These are phyloP conservation scores for Ochetophila trinervis DNA, from an alignment of 306 rosid species.

Conservation along the genomic window DNA sequence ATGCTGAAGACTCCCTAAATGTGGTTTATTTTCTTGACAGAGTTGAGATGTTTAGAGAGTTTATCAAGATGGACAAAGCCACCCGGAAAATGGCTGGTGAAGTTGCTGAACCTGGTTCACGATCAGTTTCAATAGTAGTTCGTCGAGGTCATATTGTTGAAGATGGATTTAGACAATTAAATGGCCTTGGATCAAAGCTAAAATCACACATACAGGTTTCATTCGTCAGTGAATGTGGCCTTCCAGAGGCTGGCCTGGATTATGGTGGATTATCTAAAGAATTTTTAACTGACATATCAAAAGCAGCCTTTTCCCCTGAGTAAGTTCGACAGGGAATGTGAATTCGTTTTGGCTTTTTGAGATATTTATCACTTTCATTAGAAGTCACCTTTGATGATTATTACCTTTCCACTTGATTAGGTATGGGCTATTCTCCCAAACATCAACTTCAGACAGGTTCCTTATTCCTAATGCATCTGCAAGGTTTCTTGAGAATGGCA, in stretches of 20 bases:
- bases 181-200: conserved; percentile 78
- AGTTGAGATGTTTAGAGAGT: conserved; percentile 96
- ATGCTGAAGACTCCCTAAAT: conserved; percentile 15
- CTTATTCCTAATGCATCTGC: conserved; percentile 82
- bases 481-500: conserved; percentile 79
- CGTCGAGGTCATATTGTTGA: conserved; percentile 90
- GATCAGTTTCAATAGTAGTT: conserved; percentile 69
- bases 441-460: conserved; percentile 83
- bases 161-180: conserved; percentile 90
- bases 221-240: conserved; percentile 97
- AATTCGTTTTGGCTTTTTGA: conserved; percentile 13
- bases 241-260: conserved; percentile 96
- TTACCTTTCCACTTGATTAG: conserved; percentile 41
- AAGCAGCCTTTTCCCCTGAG: conserved; percentile 89
- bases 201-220: conserved; percentile 93
- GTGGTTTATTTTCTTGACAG: conserved; percentile 43
- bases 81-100: conserved; percentile 97
- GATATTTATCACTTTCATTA: conserved; percentile 22
- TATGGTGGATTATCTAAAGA: conserved; percentile 97
- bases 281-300: conserved; percentile 86
- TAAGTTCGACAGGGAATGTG: conserved; percentile 35
- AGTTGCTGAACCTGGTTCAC: conserved; percentile 76
- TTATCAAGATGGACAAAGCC: conserved; percentile 89
- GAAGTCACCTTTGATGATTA: conserved; percentile 22
- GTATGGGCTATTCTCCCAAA: conserved; percentile 85